Conservation (phyloP, 257 asterid species). For the Solanum tacnaense region DNA sequence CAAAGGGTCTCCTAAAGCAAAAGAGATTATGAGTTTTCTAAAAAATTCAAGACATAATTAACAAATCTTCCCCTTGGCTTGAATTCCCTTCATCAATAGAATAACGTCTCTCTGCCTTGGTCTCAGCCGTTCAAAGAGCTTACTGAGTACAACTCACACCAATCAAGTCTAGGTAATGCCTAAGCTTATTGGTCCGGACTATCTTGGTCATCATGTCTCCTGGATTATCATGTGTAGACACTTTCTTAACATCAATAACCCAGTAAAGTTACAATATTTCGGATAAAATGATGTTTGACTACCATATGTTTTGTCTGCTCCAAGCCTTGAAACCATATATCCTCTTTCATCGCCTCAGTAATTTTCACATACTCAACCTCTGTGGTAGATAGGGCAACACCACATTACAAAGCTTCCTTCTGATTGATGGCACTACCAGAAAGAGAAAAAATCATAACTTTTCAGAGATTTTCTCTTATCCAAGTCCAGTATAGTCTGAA, state of each 20-base stretch:
- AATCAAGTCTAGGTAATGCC: not conserved
- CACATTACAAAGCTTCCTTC: not conserved
- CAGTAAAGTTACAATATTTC: no score
- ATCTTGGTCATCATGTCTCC: not conserved
- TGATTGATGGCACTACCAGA: not conserved
- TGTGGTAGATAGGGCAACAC: not conserved
- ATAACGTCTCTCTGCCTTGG: not conserved
- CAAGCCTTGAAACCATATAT: not conserved
- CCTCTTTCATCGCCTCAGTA: not conserved
- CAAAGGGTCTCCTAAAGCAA: not conserved
- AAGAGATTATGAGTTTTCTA: not conserved
- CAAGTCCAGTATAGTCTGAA: not conserved
- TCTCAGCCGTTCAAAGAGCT: not conserved
- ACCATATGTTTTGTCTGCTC: not conserved
- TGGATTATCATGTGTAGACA: no score
- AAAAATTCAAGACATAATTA: no score
- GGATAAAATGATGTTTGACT: not conserved
- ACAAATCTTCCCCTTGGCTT: not conserved
- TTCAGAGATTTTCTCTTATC: not conserved
- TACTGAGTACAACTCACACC: not conserved
- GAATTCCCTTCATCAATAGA: not conserved
- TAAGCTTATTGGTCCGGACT: not conserved
- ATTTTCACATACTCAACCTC: not conserved
- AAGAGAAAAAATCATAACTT: not conserved
- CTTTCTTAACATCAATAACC: not conserved